Base-by-base conservation (phyloP, 1,284 basidiomycete species). In the Trametes versicolor region DNA sequence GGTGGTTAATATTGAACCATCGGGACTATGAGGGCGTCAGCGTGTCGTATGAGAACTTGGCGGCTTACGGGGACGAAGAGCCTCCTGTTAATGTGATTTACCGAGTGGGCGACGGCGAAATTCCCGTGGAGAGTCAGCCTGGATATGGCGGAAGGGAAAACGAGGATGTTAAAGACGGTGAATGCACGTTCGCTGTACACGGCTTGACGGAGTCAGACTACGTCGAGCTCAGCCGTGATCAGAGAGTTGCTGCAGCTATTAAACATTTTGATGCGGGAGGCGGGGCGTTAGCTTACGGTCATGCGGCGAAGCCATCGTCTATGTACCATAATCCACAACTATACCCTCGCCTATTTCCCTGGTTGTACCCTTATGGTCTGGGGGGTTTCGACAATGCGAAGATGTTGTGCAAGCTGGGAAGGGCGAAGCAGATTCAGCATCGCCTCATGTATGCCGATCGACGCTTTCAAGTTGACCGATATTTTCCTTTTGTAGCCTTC, bases 1-100 rank as follows among this genome's bases (percentile, higher is more conserved):
- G 74, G 21, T 78, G 77, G 77, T 63, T 79, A n/a, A 73, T 73
- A 29, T 39, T 76, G 2, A 79, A 79, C 53, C 74, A 79, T 67
- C 6, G 4, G 10, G 71, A 73, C 34, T 78, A 78, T 64, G 19
- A 2, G 5, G 72, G 75, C 60, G 9, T 76, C 0, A 53, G 63
- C 0, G 75, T 79, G 15, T 74, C 71, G 0, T n/a, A 73, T 6
- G 58, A 71, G 0, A 74, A 76, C 66, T 39, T 76, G 3, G 23
- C 47, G 2, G 23, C 58, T 43, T 77, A 77, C 61, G 56, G 60
- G 23, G 12, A 58, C 63, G 7, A 36, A 7, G 50, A 52, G 17
- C 50, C 50, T 10, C 50, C 50, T 21, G 50, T 52, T 6, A 36
- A 8, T 6, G 32, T 52, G 1, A 23, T 52, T 1, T 36, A 52